A percentile compares a stretch with the other conserved stretches of the same genome.
Conservation (phyloP, 2,329 filamentous ascomycete genomes). For the Didymella pomorum region DNA sequence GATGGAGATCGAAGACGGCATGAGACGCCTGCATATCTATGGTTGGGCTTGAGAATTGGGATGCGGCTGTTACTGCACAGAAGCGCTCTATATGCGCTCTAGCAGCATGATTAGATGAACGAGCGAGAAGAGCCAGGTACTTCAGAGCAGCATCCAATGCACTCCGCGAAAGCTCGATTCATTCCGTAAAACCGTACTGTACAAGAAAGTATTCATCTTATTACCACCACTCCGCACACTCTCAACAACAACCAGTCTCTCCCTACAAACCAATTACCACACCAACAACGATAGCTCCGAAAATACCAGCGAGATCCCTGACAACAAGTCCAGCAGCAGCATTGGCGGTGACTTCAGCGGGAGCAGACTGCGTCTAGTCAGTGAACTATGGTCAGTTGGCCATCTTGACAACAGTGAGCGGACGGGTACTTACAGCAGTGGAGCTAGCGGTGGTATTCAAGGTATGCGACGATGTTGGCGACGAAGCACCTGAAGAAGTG, state of each 20-base stretch:
- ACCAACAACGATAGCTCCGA: slow-evolving; percentile 30
- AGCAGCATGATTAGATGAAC: no score
- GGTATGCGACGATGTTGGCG: slow-evolving; percentile 13
- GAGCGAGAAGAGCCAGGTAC: no score
- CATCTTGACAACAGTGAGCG: no score
- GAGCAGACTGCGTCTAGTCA: slow-evolving; percentile 21
- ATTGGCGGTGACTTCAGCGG: slow-evolving; percentile 27
- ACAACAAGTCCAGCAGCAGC: slow-evolving; percentile 22
- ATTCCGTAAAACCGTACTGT: no score
- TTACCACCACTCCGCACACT: no score
- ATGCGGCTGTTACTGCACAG: not conserved
- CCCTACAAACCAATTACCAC: slow-evolving; percentile 28
- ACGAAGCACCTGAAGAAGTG: slow-evolving; percentile 13
- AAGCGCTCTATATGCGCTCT: no score
- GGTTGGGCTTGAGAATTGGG: not conserved
- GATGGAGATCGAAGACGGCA: not conserved
- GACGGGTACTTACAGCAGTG: slow-evolving; percentile 23
- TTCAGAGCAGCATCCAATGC: no score
- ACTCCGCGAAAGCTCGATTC: no score
- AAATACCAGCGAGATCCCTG: slow-evolving; percentile 16
- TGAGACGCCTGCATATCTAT: not conserved
- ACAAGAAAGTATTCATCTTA: no score
- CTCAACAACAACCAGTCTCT: no score
- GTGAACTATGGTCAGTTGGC: no score
- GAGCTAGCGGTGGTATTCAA: slow-evolving; percentile 28